A percentile compares a stretch with the other conserved stretches of the same genome.
These are phyloP conservation scores for Cercophora newfieldiana DNA, from an alignment of 495 filamentous ascomycete species.

Conservation along the genomic window DNA sequence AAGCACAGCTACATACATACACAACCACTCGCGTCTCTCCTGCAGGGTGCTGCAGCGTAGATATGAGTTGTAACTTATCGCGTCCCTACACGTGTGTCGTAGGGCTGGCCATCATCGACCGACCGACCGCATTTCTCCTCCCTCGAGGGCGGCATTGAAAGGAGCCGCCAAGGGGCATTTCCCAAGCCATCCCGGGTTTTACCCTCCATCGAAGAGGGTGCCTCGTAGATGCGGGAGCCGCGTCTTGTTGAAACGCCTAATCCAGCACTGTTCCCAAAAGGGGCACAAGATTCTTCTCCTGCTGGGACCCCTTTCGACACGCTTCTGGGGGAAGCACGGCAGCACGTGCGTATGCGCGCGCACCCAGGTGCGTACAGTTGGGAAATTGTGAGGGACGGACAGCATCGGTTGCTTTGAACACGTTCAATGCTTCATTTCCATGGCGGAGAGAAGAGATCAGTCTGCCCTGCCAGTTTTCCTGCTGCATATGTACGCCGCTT, in stretches of 20 bases:
- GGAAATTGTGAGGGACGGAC: neutral
- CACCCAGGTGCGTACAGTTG: too few relatives aligned
- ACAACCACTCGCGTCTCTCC: neutral
- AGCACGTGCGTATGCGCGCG: neutral
- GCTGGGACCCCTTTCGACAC: neutral
- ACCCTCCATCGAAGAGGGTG: neutral
- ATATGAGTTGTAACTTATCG: neutral
- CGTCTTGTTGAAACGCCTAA: neutral
- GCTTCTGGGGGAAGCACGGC: neutral
- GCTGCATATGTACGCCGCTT: too few relatives aligned
- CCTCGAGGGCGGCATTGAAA: neutral
- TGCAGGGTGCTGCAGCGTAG: neutral
- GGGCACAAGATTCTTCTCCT: slow-evolving; percentile 9
- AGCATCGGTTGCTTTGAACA: neutral
- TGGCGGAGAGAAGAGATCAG: neutral
- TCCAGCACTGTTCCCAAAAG: slow-evolving; percentile 1
- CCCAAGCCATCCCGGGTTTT: too few relatives aligned
- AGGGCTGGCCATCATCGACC: slow-evolving; percentile 8
- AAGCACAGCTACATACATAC: neutral
- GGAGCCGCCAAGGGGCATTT: neutral
- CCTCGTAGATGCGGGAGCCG: neutral
- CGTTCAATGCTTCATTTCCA: neutral
- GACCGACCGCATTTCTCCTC: neutral
- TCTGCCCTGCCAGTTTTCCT: neutral
- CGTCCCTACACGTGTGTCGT: neutral